Evolutionary conservation across 1,284 basidiomycete species (phyloP), one percentile per base, ranked within the genome.

Genomic region (Moniliella sp.): DNA sequence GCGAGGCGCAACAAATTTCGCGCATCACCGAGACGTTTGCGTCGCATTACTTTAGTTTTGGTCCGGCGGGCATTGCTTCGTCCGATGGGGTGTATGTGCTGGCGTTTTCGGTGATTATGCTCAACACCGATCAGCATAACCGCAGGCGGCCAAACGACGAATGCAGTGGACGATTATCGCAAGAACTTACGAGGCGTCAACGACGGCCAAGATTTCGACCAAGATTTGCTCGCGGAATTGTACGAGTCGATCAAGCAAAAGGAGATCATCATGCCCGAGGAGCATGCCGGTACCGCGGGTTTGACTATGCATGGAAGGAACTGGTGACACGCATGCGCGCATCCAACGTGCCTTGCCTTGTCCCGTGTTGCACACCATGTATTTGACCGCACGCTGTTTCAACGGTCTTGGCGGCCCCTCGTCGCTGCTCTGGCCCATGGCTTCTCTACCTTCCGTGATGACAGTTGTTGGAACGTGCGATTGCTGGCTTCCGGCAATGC

Each of bases 271-370:
- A 79, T 97, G 74, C 88, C 91, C 0, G 86, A 97, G 62, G 91
- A 99, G 56, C 91, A 97, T 54, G 78, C 75, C 3, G 91, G 91
- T 1, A 82, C 86, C 71, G 91, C 23, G 91, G 91, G 1, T 99
- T 99, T 57, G 91, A 97, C 50, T 94, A 91, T 57, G 82, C 88
- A 4, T 99, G 91, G 91, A 94, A 94, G 61, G 83, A 91, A 48
- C 66, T 99, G 16, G 69, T 94, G 30, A 65, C 75, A 29, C 72
- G 84, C 21, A 75, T 84, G 27, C 70, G 78, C 26, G 72, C 75
- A 43, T 72, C 79, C 35, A 80, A 74, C 43, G 72, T 79, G 35
- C 80, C 81, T 76, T 66, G 71, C 21, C 71, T 82, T 52, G 70
- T 83, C 61, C 70, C 73, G 26, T 80, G 75, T 65, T 78, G 81